Evolutionary conservation across 1,284 basidiomycete species (phyloP), one percentile per base, ranked within the genome.

Genomic region (Trichosporon coremiiforme): DNA sequence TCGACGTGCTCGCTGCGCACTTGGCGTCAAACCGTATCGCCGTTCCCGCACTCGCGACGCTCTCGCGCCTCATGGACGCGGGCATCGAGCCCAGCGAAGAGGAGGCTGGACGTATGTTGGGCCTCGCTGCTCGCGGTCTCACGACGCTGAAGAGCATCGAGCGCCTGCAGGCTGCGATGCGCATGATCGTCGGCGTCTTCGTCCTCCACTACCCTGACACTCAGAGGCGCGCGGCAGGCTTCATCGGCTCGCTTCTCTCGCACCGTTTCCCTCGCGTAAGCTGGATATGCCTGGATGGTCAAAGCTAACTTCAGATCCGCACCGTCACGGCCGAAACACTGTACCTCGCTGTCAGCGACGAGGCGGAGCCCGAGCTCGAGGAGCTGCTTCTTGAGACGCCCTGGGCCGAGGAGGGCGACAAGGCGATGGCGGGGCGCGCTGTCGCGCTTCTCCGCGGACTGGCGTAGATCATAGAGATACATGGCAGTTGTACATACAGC

Each of bases 231-330:
- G 89, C 88, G 68, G 82, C 88, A 8, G 75, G 81, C 2, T 80
- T 81, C 41, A 77, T 95, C 2, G 77, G 80, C 1, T 78, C 85
- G 15, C 94, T 93, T 80, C 86, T 96, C 65, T 83, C 84, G 0
- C 93, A 96, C 81, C 85, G 87, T 66, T 93, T 90, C 83, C 92
- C 93, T 20, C 89, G 87, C 83, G 93, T 94, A 74, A 79, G 85
- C 80, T 66, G 17, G 2, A 13, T 67, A 41, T 66, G 8, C 17
- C n/a, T 41, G 55, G 25, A 29, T 53, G 9, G 22, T 53, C 50
- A 57, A 9, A 31, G 64, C 68, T 72, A 35, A 69, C 22, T 13
- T 22, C 77, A 95, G 92, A 85, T 95, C 65, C 89, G 94, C 64
- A 85, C 89, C 7, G 88, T 90, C 69, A 88, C 91, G 0, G 91